Evolutionary conservation across 2,329 filamentous ascomycete species (phyloP).

Genomic region (Talaromyces marneffei): DNA sequence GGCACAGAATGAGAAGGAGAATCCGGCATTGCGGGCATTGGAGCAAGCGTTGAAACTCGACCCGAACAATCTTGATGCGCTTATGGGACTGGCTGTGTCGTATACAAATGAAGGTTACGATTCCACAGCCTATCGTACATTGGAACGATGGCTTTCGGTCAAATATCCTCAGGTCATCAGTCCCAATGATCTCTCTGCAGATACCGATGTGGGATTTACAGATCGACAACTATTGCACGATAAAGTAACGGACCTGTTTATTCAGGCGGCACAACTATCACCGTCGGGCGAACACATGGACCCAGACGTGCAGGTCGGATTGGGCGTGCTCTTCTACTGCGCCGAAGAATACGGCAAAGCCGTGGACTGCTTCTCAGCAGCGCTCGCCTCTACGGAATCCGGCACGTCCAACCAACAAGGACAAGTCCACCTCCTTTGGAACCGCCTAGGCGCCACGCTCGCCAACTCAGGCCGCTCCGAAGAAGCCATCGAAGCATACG

Average conservation of each 20-base stretch:
- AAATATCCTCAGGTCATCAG: slow-evolving; percentile 83
- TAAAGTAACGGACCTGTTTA: slow-evolving; percentile 84
- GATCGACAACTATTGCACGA: slow-evolving; percentile 85
- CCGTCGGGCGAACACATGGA: slow-evolving; percentile 95
- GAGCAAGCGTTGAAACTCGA: slow-evolving; percentile 88
- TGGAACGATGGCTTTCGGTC: slow-evolving; percentile 93
- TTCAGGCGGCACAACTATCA: slow-evolving; percentile 83
- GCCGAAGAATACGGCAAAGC: slow-evolving; percentile 98
- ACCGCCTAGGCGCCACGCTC: slow-evolving; percentile 88
- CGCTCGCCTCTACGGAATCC: slow-evolving; percentile 76
- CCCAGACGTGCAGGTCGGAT: slow-evolving; percentile 92
- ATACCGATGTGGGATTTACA: slow-evolving; percentile 86
- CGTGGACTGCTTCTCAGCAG: slow-evolving; percentile 94
- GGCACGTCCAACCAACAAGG: slow-evolving; percentile 77
- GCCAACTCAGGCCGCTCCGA: slow-evolving; percentile 91
- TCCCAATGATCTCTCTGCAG: slow-evolving; percentile 64
- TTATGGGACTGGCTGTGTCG: slow-evolving; percentile 93
- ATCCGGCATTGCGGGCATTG: slow-evolving; percentile 86
- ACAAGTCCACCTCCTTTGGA: slow-evolving; percentile 93
- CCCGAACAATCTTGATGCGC: slow-evolving; percentile 74
- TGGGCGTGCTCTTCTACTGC: slow-evolving; percentile 96
- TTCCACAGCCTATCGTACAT: slow-evolving; percentile 87
- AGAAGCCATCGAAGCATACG: slow-evolving; percentile 95
- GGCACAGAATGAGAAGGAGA: slow-evolving; percentile 98
- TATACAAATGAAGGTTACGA: slow-evolving; percentile 99